Percentiles rank a stretch among this genome's conserved stretches.
phyloP scores from a whole-genome alignment of 1,284 basidiomycete species.

The Phellopilus nigrolimitatus region DNA sequence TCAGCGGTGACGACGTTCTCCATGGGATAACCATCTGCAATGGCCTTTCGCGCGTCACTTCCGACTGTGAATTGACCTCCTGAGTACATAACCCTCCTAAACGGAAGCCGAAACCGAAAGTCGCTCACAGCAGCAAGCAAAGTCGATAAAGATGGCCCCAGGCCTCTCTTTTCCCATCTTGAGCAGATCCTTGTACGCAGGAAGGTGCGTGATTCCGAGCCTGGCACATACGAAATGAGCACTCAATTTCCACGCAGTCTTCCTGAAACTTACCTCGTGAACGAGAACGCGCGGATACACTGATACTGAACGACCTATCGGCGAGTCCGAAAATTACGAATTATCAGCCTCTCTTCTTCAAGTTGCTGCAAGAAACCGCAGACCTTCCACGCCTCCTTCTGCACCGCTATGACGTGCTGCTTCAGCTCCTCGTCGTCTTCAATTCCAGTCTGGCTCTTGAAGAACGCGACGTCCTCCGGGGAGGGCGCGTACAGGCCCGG shows the following conservation, averaged over 20 bases:
- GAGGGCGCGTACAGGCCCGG: constrained; percentile 7
- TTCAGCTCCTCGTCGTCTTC: constrained; percentile 18
- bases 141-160: constrained; percentile 28
- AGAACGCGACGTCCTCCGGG: constrained; percentile 17
- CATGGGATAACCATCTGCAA: constrained; percentile 24
- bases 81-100: too few species aligned
- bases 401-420: constrained; percentile 17
- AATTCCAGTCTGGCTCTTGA: constrained; percentile 19
- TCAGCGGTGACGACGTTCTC: constrained; percentile 24
- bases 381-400: constrained; percentile 17
- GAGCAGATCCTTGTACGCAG: constrained; percentile 25
- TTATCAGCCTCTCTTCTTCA: background rate
- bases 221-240: background rate
- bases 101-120: too few species aligned
- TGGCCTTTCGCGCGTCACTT: constrained; percentile 24
- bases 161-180: constrained; percentile 26
- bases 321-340: too few species aligned
- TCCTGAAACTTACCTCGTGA: constrained; percentile 7
- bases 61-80: constrained; percentile 22
- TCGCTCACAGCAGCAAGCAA: constrained; percentile 31
- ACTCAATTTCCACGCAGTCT: too few species aligned
- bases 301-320: constrained; percentile 18
- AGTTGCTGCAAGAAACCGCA: background rate
- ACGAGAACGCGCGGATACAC: constrained; percentile 19
- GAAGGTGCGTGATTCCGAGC: constrained; percentile 24